A percentile compares a stretch with the other conserved stretches of the same genome.
These are phyloP conservation scores for Bacterosira constricta DNA, from an alignment of 108 stramenopile genomes.

Conservation along the genomic window DNA sequence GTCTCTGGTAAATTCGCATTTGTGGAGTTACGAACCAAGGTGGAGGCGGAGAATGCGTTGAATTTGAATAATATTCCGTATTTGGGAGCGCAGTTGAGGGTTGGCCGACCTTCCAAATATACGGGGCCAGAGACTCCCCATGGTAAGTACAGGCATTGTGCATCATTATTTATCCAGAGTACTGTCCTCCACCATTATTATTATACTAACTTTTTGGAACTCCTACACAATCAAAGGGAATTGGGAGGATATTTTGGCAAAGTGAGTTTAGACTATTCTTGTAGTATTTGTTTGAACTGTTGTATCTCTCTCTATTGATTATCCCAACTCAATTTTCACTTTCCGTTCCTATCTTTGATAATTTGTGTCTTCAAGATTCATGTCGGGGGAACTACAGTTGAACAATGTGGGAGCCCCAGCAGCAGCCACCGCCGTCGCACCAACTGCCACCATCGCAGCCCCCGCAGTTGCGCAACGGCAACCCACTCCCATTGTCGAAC, in stretches of 20 bases:
- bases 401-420: constrained; percentile 31
- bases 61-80: constrained; percentile 95
- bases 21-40: constrained; percentile 81
- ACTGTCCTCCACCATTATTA: too few species aligned
- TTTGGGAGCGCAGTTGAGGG: constrained; percentile 83
- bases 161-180: too few species aligned
- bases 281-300: neutral
- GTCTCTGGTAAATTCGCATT: constrained; percentile 94
- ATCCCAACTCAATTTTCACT: neutral
- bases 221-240: too few species aligned
- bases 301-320: neutral
- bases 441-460: constrained; percentile 39
- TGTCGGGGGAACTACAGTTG: constrained; percentile 78
- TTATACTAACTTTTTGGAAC: too few species aligned
- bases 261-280: constrained; percentile 40
- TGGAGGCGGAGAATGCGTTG: constrained; percentile 90
- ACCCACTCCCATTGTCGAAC: constrained; percentile 79
- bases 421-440: constrained; percentile 20
- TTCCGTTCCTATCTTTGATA: neutral
- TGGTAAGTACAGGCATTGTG: too few species aligned
- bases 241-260: constrained; percentile 95
- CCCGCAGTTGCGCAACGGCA: constrained; percentile 26
- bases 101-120: constrained; percentile 92
- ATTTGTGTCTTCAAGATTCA: constrained; percentile 41
- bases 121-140: constrained; percentile 84